Base-by-base conservation (phyloP, 805 yeast genomes). In the Cyberlindnera veronae region DNA sequence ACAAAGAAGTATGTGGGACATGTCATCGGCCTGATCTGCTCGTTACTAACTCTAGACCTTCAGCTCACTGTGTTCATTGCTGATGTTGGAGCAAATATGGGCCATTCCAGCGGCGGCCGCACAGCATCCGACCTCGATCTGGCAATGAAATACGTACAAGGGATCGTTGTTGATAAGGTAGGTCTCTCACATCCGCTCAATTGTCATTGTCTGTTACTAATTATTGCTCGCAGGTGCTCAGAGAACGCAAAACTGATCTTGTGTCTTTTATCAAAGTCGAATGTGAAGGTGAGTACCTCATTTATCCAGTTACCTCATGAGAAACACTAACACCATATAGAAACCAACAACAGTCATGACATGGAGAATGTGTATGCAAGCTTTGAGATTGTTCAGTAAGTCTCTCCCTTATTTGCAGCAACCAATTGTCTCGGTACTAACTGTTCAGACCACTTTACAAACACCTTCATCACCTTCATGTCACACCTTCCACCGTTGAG, bases 31-130 rank as follows among this genome's bases (percentile, higher is more conserved):
- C 5, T 3, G 14, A 14, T 20, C 10, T 15, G 12, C n/a, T 19
- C 14, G 16, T n/a, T 16, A 34, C 39, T 37, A 27, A 35, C 35
- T 18, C 15, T 14, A 7, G 4, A 2, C n/a, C 26, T 19, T 3
- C 13, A 64, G 66, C 53, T 61, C 23, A 72, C 79, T 0, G 60
- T 65, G 2, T 76, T 72, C 47, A 63, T 78, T 9, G 66, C 76
- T 13, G 86, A 80, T 53, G 60, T 71, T 12, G 68, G 75, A 10
- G 63, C 66, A 27, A 50, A 63, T 14, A 61, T 72, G 76, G 60
- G 60, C 36, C 38, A 52, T 15, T 35, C 43, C 33, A 30, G 51
- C 48, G 35, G 47, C 49, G 58, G 58, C 17, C 39, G 66, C 51
- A 46, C 59, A 41, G 15, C 56, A 46, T 62, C 61, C 29, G 64